Base-by-base conservation (phyloP, 1,284 basidiomycete species). In the Pterulicium gracile region DNA sequence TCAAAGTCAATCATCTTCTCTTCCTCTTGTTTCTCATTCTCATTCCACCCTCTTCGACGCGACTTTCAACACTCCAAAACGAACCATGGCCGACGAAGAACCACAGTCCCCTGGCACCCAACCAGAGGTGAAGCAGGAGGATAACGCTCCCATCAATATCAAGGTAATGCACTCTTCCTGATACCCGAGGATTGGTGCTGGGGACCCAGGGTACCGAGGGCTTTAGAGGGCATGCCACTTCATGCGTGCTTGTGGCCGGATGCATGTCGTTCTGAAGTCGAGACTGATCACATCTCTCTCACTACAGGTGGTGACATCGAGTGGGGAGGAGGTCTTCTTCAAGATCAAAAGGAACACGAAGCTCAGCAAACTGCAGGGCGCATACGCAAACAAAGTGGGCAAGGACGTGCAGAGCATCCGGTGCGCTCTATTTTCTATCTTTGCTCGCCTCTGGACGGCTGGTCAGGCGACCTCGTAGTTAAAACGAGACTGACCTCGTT, bases 261-360 rank as follows among this genome's bases (percentile, higher is more conserved):
- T 21, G 22, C 17, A 22, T 43, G 24, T 5, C 3, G 20, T 20
- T 32, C 21, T 10, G 14, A 17, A 17, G 45, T 20, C 17, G 14
- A n/a, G n/a, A n/a, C 27, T 32, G 42, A 27, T 42, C 22, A 35
- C 21, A 42, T 42, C 40, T 24, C 5, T n/a, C 21, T 52, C 7
- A 32, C 27, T n/a, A 32, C 27, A 88, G 85, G 87, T 89, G 46
- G 77, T 86, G 44, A 83, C 79, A 49, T 77, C 85, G 32, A 66
- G 73, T 18, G 88, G 89, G 43, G 87, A 94, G 49, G 92, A 97
- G 63, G 90, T 96, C 39, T 96, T 91, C 68, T 97, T 97, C 79
- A 97, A 97, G 77, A 96, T 97, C 69, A 96, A 96, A 72, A 81
- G 86, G 57, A 90, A 79, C 60, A 96, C 93, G 43, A 93, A 88